phyloP scores from a whole-genome alignment of 192 early-diverging fungal species.

The Coemansia asiatica region DNA sequence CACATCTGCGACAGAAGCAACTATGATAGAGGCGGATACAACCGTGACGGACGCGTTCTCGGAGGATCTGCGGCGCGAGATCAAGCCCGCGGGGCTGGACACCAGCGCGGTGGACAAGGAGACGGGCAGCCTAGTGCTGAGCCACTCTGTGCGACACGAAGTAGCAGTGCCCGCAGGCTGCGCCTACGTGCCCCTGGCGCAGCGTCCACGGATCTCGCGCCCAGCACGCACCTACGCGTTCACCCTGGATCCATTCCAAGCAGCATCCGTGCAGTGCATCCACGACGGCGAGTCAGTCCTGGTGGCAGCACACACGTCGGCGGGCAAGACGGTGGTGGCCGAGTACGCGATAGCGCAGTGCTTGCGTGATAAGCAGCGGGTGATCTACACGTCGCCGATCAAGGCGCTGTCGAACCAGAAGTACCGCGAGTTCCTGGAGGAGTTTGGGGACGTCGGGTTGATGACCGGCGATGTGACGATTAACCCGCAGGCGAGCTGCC shows the following conservation, averaged over 20 bases:
- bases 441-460: constrained; percentile 97
- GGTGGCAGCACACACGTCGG: constrained; percentile 93
- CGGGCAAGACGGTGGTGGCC: constrained; percentile 98
- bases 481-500: constrained; percentile 85
- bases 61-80: constrained; percentile 67
- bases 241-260: constrained; percentile 94
- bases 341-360: constrained; percentile 96
- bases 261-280: constrained; percentile 83
- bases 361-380: constrained; percentile 84
- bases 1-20: background rate
- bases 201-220: constrained; percentile 74
- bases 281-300: constrained; percentile 91
- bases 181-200: constrained; percentile 80
- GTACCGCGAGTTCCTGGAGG: constrained; percentile 90
- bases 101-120: constrained; percentile 54
- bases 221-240: constrained; percentile 90
- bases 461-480: constrained; percentile 99
- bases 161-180: constrained; percentile 88
- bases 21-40: constrained; percentile 34
- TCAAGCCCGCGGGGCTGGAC: constrained; percentile 60
- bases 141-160: constrained; percentile 84
- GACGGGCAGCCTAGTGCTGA: constrained; percentile 51
- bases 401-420: constrained; percentile 99
- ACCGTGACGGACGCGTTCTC: constrained; percentile 68
- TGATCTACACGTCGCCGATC: constrained; percentile 97